Evolutionary conservation across 2,329 filamentous ascomycete genomes (phyloP), one percentile per base, ranked within the genome.

Genomic region (Salinomyces thailandicus): DNA sequence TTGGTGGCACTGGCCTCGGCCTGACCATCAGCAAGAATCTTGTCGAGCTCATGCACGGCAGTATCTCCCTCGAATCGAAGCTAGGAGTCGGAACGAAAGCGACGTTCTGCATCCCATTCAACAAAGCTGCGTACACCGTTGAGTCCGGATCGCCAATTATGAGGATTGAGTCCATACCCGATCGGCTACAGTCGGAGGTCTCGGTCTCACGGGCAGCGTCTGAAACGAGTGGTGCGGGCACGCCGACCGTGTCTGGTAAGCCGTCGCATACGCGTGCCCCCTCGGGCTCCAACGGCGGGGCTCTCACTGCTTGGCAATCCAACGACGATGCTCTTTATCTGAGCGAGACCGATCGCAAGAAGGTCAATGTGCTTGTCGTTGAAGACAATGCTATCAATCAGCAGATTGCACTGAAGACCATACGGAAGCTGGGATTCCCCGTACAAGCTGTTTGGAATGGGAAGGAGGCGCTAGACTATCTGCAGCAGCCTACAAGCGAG

Each of bases 1-100:
- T 85, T 55, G 81, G 81, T 26, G 83, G 83, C 1, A 87, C 82
- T 1, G 83, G 82, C 1, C 62, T 89, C 0, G 84, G 84, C 0
- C 60, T 89, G 43, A 85, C 81, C 2, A 89, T 89, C 47, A 83
- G 77, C 61, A 87, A 87, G 58, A 85, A 85, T 54, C 66, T 86
- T 5, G 69, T 89, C 2, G 79, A 86, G 41, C 61, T 89, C 17
- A 89, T 91, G 84, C 74, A 75, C 40, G 84, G 84, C 5, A 62
- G 71, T n/a, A 87, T 91, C 43, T 69, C 67, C 0, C 63, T 89
- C 0, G 71, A 83, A 35, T 85, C 81, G 0, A 72, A 67, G 2
- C 57, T 80, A 1, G 80, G 78, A 2, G 63, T 65, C 7, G 83
- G 83, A 3, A 89, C 82, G 1, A 81, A 69, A n/a, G 81, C 79